phyloP scores from a whole-genome alignment of 2,329 filamentous ascomycete genomes.

The Sarocladium oryzae region DNA sequence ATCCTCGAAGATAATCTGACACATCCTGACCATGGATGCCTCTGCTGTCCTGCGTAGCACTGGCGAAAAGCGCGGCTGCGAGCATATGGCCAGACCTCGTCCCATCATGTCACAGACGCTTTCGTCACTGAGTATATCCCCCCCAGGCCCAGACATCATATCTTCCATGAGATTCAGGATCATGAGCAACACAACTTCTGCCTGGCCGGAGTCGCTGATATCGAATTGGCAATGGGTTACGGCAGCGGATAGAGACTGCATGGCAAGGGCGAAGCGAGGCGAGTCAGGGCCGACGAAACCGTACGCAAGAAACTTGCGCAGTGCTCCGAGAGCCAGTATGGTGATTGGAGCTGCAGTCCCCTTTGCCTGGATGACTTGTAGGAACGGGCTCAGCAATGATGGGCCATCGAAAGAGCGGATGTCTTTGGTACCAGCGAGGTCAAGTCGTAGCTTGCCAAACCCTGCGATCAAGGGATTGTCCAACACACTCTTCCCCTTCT shows the following conservation, averaged over 20 bases:
- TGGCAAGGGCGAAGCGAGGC: slow-evolving; percentile 81
- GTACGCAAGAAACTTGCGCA: slow-evolving; percentile 95
- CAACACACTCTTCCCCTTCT: slow-evolving; percentile 95
- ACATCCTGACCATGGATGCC: slow-evolving; percentile 98
- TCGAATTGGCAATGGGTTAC: slow-evolving; percentile 98
- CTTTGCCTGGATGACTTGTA: slow-evolving; percentile 93
- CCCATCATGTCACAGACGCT: slow-evolving; percentile 99
- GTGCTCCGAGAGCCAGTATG: slow-evolving; percentile 83
- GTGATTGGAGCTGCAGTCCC: slow-evolving; percentile 96
- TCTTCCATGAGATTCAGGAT: slow-evolving; percentile 97
- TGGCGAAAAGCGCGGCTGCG: slow-evolving; percentile 84
- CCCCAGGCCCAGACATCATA: slow-evolving; percentile 91
- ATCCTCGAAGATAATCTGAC: slow-evolving; percentile 93
- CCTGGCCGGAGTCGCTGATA: slow-evolving; percentile 87
- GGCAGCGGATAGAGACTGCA: slow-evolving; percentile 90
- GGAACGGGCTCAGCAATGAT: slow-evolving; percentile 82
- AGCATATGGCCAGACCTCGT: slow-evolving; percentile 93
- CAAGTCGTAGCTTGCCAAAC: slow-evolving; percentile 82
- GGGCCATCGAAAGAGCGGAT: slow-evolving; percentile 86
- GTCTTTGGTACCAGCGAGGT: slow-evolving; percentile 84
- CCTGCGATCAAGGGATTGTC: slow-evolving; percentile 95
- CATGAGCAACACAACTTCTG: slow-evolving; percentile 89
- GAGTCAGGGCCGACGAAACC: slow-evolving; percentile 80
- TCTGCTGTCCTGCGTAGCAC: slow-evolving; percentile 86
- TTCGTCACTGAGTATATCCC: slow-evolving; percentile 90